phyloP scores from a whole-genome alignment of 306 rosid genomes.

The Medicago ruthenica region DNA sequence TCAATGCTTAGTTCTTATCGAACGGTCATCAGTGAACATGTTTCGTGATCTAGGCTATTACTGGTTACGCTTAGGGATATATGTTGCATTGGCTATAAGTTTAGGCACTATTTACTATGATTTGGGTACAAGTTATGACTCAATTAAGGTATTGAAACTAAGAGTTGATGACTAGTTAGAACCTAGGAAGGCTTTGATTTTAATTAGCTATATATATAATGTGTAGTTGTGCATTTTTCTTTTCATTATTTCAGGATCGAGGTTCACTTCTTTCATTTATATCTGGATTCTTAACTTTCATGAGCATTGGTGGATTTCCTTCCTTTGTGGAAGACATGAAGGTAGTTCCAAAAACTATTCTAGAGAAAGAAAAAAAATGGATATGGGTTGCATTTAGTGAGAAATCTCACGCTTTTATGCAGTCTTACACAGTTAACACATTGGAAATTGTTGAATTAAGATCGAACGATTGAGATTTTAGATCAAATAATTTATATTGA shows the following conservation, averaged over 20 bases:
- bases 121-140: conserved; percentile 36
- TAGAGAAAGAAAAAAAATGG: neutral
- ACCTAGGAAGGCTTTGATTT: neutral
- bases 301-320: conserved; percentile 89
- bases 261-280: conserved; percentile 63
- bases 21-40: conserved; percentile 67
- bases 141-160: conserved; percentile 52
- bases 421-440: neutral
- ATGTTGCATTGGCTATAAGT: conserved; percentile 42
- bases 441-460: neutral
- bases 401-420: neutral
- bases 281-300: conserved; percentile 68
- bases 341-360: conserved; percentile 35
- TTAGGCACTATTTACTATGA: conserved; percentile 56
- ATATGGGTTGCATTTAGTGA: neutral
- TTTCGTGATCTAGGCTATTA: conserved; percentile 72
- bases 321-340: conserved; percentile 89
- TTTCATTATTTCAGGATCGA: conserved; percentile 58
- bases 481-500: no score
- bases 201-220: neutral
- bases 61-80: conserved; percentile 64
- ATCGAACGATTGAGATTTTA: neutral
- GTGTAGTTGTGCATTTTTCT: neutral
- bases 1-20: conserved; percentile 56
- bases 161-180: neutral